phyloP scores from a whole-genome alignment of 345 rosid genomes.

The Eucalyptus sideroxylon region DNA sequence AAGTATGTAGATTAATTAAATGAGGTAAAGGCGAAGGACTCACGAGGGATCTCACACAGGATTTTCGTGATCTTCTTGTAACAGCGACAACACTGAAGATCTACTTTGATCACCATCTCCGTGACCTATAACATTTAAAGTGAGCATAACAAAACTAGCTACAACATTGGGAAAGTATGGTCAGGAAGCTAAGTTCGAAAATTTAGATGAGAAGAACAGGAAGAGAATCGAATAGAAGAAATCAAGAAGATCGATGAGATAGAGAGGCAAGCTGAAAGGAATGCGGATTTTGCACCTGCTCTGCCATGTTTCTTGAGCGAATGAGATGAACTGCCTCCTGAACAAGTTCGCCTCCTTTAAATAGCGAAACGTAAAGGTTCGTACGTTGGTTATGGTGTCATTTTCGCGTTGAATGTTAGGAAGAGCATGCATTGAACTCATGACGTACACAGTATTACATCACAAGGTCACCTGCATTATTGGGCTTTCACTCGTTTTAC shows the following conservation, averaged over 20 bases:
- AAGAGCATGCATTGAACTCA: background rate
- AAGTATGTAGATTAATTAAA: background rate
- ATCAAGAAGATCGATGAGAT: background rate
- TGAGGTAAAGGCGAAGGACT: slow-evolving; percentile 1
- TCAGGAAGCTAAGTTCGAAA: background rate
- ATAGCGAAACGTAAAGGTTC: background rate
- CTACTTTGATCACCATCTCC: background rate
- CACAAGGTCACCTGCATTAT: background rate
- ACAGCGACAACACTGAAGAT: background rate
- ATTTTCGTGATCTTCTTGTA: slow-evolving; percentile 53
- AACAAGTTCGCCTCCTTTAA: background rate
- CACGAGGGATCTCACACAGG: slow-evolving; percentile 55
- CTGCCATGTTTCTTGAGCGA: background rate
- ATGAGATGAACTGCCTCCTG: background rate
- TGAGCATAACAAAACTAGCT: background rate
- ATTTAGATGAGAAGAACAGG: background rate
- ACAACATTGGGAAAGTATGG: background rate
- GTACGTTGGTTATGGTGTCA: background rate
- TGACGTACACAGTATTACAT: background rate
- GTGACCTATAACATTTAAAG: background rate
- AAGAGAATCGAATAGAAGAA: background rate
- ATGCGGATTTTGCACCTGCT: background rate
- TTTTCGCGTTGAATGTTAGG: background rate
- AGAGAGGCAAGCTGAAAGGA: background rate
- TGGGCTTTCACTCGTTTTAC: background rate